phyloP scores from a whole-genome alignment of 768 basidiomycete species.

The Phylloporus sp. region DNA sequence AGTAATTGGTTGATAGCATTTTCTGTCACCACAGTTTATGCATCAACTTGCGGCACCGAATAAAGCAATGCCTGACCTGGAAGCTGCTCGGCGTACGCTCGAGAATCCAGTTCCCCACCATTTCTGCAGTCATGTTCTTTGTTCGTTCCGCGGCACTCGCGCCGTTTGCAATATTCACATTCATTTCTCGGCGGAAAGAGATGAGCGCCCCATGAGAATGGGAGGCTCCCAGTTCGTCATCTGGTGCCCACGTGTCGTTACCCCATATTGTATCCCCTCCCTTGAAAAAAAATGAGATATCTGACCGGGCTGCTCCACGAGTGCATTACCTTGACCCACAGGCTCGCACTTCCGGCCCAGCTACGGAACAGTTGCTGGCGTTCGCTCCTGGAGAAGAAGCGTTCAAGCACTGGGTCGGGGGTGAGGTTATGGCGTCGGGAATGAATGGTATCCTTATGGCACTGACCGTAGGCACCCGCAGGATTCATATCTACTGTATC shows the following conservation, averaged over 20 bases:
- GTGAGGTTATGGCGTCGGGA: neutral
- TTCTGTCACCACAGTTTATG: constrained; percentile 32
- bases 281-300: constrained; percentile 31
- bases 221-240: constrained; percentile 52
- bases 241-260: constrained; percentile 66
- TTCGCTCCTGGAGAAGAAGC: constrained; percentile 89
- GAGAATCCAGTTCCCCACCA: constrained; percentile 74
- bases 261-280: constrained; percentile 88
- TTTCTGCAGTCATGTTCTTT: constrained; percentile 72
- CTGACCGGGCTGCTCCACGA: neutral
- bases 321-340: constrained; percentile 87
- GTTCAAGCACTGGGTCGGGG: constrained; percentile 55
- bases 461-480: constrained; percentile 67
- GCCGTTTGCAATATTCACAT: neutral
- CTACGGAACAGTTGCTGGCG: constrained; percentile 85
- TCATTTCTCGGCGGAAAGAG: constrained; percentile 54
- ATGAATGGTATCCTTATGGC: neutral
- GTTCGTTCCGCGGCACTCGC: constrained; percentile 14
- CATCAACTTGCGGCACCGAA: neutral
- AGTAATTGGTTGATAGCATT: constrained; percentile 85
- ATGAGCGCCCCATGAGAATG: constrained; percentile 80
- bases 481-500: constrained; percentile 86
- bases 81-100: constrained; percentile 79
- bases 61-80: constrained; percentile 45
- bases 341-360: constrained; percentile 91